A percentile compares a stretch with the other conserved stretches of the same genome.
phyloP scores from a whole-genome alignment of 257 asterid genomes.

The Anisodus acutangulus region DNA sequence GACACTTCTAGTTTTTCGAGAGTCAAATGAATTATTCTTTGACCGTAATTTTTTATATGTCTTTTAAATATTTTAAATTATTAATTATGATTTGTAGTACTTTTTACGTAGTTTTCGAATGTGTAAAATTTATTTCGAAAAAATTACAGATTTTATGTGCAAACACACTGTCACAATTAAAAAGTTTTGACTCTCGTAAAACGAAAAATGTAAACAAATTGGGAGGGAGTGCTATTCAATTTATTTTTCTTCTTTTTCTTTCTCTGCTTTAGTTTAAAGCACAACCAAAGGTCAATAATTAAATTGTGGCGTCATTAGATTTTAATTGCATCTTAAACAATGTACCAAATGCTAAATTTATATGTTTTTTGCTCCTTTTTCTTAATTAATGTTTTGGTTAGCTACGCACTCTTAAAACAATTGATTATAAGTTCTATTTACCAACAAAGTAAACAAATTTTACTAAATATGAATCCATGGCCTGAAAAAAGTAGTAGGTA shows the following conservation, averaged over 20 bases:
- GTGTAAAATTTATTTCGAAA: no score
- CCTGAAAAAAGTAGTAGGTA: background rate
- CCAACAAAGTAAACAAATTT: background rate
- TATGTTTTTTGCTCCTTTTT: background rate
- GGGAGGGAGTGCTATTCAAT: no score
- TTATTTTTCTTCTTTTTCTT: constrained; percentile 3
- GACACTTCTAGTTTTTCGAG: no score
- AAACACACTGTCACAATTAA: no score
- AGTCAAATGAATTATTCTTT: no score
- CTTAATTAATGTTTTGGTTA: background rate
- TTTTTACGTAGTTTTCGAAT: no score
- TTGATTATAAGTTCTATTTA: background rate
- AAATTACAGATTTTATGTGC: no score
- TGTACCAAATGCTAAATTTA: background rate
- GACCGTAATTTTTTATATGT: no score
- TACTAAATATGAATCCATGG: background rate
- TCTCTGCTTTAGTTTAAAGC: background rate
- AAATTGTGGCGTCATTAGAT: background rate
- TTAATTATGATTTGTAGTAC: no score
- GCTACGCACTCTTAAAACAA: background rate
- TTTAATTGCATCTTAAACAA: background rate
- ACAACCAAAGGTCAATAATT: constrained; percentile 13
- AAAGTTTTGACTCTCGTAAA: no score
- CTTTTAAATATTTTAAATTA: no score
- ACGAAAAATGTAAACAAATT: no score